Conservation (phyloP, 352 stramenopile genomes). For the Globisporangium rhizosaccharum region DNA sequence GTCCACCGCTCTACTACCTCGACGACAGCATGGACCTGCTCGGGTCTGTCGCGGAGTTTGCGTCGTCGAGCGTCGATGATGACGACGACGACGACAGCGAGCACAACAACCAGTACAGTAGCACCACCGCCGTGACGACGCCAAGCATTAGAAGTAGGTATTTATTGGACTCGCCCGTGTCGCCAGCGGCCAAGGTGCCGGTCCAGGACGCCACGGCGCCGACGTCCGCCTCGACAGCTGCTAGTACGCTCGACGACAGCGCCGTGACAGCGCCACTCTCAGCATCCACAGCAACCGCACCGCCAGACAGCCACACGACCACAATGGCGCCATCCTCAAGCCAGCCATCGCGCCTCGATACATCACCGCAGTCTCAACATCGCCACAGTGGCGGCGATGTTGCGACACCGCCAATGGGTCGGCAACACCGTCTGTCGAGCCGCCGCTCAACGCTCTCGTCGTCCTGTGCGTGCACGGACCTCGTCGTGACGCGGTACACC, state of each 20-base stretch:
- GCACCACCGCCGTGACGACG: not conserved
- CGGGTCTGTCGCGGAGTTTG: constrained; percentile 12
- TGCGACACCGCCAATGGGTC: not conserved
- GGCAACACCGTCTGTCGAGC: constrained; percentile 21
- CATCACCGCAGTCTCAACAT: constrained; percentile 9
- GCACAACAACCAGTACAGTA: constrained; percentile 7
- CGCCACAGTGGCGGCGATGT: too few relatives aligned
- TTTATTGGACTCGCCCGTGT: constrained; percentile 16
- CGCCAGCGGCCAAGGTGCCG: not conserved
- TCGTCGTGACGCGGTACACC: constrained; percentile 69
- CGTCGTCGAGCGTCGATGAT: constrained; percentile 2
- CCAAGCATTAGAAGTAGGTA: constrained; percentile 18
- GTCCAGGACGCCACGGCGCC: too few relatives aligned
- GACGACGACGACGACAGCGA: constrained; percentile 2
- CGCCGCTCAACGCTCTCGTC: constrained; percentile 39
- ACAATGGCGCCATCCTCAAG: not conserved
- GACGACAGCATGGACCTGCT: constrained; percentile 15
- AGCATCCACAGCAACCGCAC: constrained; percentile 5
- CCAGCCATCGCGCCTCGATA: not conserved
- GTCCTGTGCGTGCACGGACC: constrained; percentile 32
- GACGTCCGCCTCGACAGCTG: too few relatives aligned
- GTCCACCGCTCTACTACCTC: constrained; percentile 8
- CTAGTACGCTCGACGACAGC: constrained; percentile 1
- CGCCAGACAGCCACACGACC: constrained; percentile 6
- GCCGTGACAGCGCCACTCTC: not conserved